Evolutionary conservation across 164 flowering plant species (phyloP).

Genomic region (Macadamia tetraphylla): DNA sequence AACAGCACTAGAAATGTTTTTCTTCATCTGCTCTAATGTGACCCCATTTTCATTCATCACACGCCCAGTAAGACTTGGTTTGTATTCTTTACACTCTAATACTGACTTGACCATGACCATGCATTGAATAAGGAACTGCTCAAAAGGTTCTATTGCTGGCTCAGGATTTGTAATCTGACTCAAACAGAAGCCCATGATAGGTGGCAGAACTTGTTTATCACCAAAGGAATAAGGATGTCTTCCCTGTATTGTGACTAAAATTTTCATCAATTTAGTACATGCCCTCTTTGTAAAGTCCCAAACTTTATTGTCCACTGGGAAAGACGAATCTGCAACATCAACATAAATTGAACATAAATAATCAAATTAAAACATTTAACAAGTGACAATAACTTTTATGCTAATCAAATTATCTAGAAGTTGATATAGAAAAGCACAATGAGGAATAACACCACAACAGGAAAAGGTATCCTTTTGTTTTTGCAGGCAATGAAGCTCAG

Average conservation of each 20-base stretch:
- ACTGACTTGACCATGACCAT: slow-evolving; percentile 80
- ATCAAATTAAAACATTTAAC: not conserved
- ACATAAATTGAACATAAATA: not conserved
- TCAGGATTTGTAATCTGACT: slow-evolving; percentile 69
- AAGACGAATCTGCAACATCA: slow-evolving; percentile 61
- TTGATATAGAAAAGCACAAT: not conserved
- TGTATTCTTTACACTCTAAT: slow-evolving; percentile 91
- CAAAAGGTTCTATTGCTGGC: slow-evolving; percentile 49
- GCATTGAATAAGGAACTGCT: slow-evolving; percentile 80
- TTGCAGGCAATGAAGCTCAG: too few species aligned
- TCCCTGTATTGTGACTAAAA: slow-evolving; percentile 60
- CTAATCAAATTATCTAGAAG: not conserved
- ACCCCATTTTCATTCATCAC: slow-evolving; percentile 68
- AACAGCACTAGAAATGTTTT: slow-evolving; percentile 51
- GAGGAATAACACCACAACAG: not conserved
- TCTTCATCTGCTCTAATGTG: slow-evolving; percentile 70
- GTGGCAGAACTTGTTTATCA: slow-evolving; percentile 68
- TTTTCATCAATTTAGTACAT: slow-evolving; percentile 81
- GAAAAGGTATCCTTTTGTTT: not conserved
- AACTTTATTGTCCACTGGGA: slow-evolving; percentile 54
- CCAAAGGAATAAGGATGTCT: slow-evolving; percentile 95
- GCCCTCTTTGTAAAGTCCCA: slow-evolving; percentile 63
- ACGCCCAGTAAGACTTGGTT: slow-evolving; percentile 68
- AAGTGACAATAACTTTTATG: not conserved
- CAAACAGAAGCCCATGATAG: slow-evolving; percentile 75